Base-by-base conservation (phyloP, 495 filamentous ascomycete species). In the Penicillium paradoxum region DNA sequence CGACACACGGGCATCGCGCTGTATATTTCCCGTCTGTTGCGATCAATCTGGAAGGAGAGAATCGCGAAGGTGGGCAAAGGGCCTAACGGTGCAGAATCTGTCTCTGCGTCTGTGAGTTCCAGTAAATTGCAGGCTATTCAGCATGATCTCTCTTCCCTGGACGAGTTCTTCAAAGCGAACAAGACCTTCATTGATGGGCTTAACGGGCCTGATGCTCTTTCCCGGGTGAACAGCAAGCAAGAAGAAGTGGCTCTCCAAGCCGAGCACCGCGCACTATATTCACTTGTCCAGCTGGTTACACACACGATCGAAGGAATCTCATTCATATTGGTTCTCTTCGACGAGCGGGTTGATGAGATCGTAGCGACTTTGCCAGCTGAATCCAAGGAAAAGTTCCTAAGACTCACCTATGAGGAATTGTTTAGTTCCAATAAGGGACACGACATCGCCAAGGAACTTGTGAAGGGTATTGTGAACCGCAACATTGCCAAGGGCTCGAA, bases 381-480 rank as follows among this genome's bases (percentile, higher is more conserved):
- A 0, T 77, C 83, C 1, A 83, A 83, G 53, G 76, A 85, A 54
- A 79, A 81, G 52, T 83, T 93, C 51, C 76, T 81, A 39, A 76
- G 85, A 45, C 78, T 96, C 29, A 96, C 90, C 0, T 99, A 87
- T 60, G 88, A 95, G 64, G 76, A 79, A 27, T 82, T 99, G 1
- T 97, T 97, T 68, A 87, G 88, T 15, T 83, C 85, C 24, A 67
- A 72, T 27, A 77, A 79, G 33, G 93, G 95, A 9, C 89, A 90
- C 52, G 88, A 95, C 19, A 80, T 97, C n/a, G 95, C 91, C 18
- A 96, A 96, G 71, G 86, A 96, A 51, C 75, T 99, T 2, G 95
- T 99, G 34, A 97, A 97, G 68, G 91, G 91, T 1, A 97, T 99
- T 56, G 93, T 99, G 49, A 97, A 97, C 70, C 79, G 90, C 33